Conservation (phyloP, 345 rosid species). For the thale cress (Arabidopsis thaliana) region TAIR10.1 NC_003070.9:28401001-28401500, state of each 20-base stretch:
- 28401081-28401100: slow-evolving; percentile 49
- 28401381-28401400: not conserved
- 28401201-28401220: not conserved
- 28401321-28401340: not conserved
- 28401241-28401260: not conserved
- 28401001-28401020: slow-evolving; percentile 73
- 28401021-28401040: slow-evolving; percentile 75
- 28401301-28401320: not conserved
- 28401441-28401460: not conserved
- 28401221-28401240: not conserved
- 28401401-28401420: not conserved
- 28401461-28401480: not conserved
- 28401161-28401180: not conserved
- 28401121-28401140: not conserved
- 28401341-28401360: slow-evolving; percentile 3
- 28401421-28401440: not conserved
- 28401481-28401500: not conserved
- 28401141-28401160: not conserved
- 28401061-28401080: slow-evolving; percentile 46
- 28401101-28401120: slow-evolving; percentile 46
- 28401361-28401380: not conserved
- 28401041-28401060: slow-evolving; percentile 60
- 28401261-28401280: too few relatives aligned
- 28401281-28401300: not conserved
- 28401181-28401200: not conserved